A percentile compares a stretch with the other conserved stretches of the same genome.
These are phyloP conservation scores for Xylaria sp. DNA, from an alignment of 2,329 filamentous ascomycete species.

Conservation along the genomic window DNA sequence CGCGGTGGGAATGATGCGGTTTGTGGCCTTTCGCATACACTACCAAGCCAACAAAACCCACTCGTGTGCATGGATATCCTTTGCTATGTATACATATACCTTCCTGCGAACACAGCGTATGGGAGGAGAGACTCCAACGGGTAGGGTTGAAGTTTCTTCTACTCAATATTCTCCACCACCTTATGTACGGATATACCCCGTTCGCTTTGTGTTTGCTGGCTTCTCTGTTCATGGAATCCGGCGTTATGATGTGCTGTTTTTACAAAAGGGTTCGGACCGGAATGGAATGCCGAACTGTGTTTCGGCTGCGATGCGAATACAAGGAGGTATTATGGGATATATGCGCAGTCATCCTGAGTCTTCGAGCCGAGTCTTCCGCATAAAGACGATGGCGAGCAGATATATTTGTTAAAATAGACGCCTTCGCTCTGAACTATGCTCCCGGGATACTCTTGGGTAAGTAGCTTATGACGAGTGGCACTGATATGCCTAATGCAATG, in stretches of 20 bases:
- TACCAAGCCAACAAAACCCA: too few species aligned
- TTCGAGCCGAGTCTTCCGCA: neutral
- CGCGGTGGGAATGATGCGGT: neutral
- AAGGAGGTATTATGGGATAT: neutral
- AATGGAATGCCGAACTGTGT: neutral
- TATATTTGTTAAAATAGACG: neutral
- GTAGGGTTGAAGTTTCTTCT: neutral
- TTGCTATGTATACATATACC: too few species aligned
- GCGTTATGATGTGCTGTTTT: neutral
- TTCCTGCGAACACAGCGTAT: too few species aligned
- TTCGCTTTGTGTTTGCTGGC: constrained; percentile 3
- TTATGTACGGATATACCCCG: constrained; percentile 17
- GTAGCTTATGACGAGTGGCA: neutral
- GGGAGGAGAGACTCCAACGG: too few species aligned
- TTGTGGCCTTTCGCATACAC: too few species aligned
- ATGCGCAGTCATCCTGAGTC: too few species aligned
- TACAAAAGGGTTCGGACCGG: neutral
- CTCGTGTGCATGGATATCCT: too few species aligned
- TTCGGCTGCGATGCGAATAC: neutral
- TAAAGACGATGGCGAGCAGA: neutral
- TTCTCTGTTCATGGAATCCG: neutral
- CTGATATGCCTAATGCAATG: neutral
- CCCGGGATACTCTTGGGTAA: neutral
- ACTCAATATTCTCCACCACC: neutral
- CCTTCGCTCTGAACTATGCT: neutral